Percentiles rank a stretch among this genome's conserved stretches.
Evolutionary conservation across 2,329 filamentous ascomycete species (phyloP).

Genomic region (Clarireedia sp.): DNA sequence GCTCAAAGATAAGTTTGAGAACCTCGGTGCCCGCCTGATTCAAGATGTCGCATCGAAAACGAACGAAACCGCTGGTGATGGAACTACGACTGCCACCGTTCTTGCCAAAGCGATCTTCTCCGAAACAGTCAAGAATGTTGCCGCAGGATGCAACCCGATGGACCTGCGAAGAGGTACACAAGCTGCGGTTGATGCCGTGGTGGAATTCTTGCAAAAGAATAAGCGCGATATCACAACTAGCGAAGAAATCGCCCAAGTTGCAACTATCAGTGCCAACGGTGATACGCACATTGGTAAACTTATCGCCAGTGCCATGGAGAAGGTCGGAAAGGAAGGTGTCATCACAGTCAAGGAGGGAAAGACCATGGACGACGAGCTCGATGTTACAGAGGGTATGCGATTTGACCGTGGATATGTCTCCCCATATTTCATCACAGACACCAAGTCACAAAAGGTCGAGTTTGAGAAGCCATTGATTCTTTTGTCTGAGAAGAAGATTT

Average conservation of each 20-base stretch:
- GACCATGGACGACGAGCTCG: constrained; percentile 94
- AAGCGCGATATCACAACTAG: constrained; percentile 98
- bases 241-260: constrained; percentile 94
- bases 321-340: constrained; percentile 99
- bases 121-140: constrained; percentile 99
- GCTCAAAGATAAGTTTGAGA: constrained; percentile 99
- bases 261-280: constrained; percentile 96
- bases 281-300: constrained; percentile 91
- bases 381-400: constrained; percentile 99
- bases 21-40: constrained; percentile 91
- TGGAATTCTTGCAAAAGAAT: constrained; percentile 89
- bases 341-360: constrained; percentile 99
- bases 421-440: constrained; percentile 99
- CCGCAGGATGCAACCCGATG: constrained; percentile 99
- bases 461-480: constrained; percentile 99
- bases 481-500: constrained; percentile 99
- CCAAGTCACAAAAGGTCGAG: constrained; percentile 98
- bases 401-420: constrained; percentile 99
- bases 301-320: constrained; percentile 98
- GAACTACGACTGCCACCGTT: constrained; percentile 95
- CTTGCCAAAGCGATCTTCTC: constrained; percentile 98
- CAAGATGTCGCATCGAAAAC: constrained; percentile 99
- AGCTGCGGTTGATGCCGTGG: constrained; percentile 88
- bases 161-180: constrained; percentile 95
- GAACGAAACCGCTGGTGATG: constrained; percentile 97